Base-by-base conservation (phyloP, 2,329 filamentous ascomycete genomes). In the Diaporthe aspalathi region DNA sequence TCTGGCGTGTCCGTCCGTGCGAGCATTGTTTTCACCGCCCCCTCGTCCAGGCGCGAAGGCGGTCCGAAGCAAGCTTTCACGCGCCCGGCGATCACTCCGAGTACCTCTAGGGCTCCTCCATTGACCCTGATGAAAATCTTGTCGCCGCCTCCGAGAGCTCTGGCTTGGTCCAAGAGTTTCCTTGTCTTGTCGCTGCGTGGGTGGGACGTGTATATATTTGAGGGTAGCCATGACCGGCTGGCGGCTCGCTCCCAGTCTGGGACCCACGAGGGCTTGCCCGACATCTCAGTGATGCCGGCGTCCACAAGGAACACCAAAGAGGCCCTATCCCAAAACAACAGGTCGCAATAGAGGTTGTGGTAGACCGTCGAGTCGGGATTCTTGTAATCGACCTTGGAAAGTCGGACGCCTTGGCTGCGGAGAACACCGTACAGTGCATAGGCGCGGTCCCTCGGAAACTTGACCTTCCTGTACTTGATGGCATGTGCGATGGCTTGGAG, bases 371-470 rank as follows among this genome's bases (percentile, higher is more conserved):
- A 52, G 12, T 52, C 49, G 22, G 11, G 6, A 3, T 27, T 4
- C 22, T 52, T 3, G 24, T 52, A 52, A 27, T 52, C 12, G 12
- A 22, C 12, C 22, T 52, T 52, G 9, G 24, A 52, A 1, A 52
- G 49, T 22, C 49, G 49, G 3, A 17, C 49, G 24, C 49, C 49
- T 52, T 52, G 24, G 14, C 49, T 27, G 4, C 22, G 49, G 16
- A 52, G 49, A 52, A 52, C 7, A 52, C 49, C 49, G 49, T 52
- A 52, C 22, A 52, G 49, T 27, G 49, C 49, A 27, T 52, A 52
- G 11, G 49, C 49, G 14, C 49, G 22, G 22, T 52, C 49, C 49
- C 24, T 52, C 12, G 22, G 22, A 27, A 27, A 2, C 24, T 14
- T 52, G 4, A 52, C 49, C 24, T 52, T 52, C 16, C 49, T 52